Evolutionary conservation across 2,329 filamentous ascomycete species (phyloP).

Genomic region (Rachicladosporium sp.): DNA sequence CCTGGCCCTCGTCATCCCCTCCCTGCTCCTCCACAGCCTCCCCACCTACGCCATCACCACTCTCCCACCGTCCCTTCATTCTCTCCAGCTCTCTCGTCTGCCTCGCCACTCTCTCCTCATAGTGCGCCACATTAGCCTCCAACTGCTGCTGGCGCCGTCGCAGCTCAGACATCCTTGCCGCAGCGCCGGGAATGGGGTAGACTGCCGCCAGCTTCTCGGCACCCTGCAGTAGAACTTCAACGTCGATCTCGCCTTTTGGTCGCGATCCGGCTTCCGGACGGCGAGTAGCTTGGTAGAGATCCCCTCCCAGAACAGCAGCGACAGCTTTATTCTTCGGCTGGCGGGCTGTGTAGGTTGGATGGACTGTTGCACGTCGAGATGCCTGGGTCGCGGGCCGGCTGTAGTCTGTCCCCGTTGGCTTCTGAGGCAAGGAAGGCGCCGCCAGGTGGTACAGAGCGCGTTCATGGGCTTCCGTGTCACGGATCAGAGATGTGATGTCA

Average conservation of each 20-base stretch:
- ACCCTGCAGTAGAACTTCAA: slow-evolving; percentile 71
- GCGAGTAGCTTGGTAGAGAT: slow-evolving; percentile 71
- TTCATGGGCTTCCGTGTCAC: slow-evolving; percentile 90
- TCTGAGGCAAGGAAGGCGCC: slow-evolving; percentile 43
- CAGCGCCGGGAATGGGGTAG: slow-evolving; percentile 69
- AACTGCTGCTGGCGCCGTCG: slow-evolving; percentile 60
- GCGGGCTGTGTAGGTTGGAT: slow-evolving; percentile 30
- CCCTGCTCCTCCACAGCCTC: slow-evolving; percentile 39
- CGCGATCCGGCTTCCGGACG: slow-evolving; percentile 40
- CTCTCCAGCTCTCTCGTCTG: slow-evolving; percentile 62
- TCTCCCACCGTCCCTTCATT: slow-evolving; percentile 46
- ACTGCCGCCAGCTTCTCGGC: slow-evolving; percentile 84
- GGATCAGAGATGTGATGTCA: slow-evolving; percentile 88
- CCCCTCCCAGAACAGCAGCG: slow-evolving; percentile 73
- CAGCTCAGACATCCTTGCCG: slow-evolving; percentile 62
- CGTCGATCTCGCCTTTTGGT: slow-evolving; percentile 60
- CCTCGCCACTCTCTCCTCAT: slow-evolving; percentile 66
- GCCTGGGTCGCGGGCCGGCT: slow-evolving; percentile 4
- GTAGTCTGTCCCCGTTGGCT: slow-evolving; percentile 30
- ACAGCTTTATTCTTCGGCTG: slow-evolving; percentile 69
- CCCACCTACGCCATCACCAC: slow-evolving; percentile 28
- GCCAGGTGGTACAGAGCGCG: slow-evolving; percentile 89
- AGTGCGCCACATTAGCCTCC: slow-evolving; percentile 60
- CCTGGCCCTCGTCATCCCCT: slow-evolving; percentile 38
- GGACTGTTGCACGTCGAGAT: slow-evolving; percentile 37